Evolutionary conservation across 345 rosid genomes (phyloP).

Genomic region (Brassica carinata): DNA sequence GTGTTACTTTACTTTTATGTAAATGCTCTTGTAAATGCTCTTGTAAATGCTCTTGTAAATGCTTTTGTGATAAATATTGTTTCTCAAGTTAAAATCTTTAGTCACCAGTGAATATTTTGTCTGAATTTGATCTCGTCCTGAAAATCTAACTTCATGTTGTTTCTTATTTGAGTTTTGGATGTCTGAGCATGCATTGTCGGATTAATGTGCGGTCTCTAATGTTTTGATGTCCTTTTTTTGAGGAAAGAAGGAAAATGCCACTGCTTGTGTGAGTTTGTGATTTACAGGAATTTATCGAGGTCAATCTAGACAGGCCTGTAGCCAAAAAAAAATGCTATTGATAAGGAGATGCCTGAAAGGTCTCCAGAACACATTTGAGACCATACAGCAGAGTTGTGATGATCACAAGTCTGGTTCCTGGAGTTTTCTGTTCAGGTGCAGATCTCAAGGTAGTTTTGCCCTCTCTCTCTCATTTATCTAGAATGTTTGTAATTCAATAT

Average conservation of each 20-base stretch:
- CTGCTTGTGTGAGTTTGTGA: constrained; percentile 14
- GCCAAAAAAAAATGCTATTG: constrained; percentile 69
- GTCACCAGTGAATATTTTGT: not conserved
- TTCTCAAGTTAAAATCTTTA: not conserved
- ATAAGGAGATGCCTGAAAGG: constrained; percentile 71
- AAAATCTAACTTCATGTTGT: no score
- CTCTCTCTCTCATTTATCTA: not conserved
- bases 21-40: no score
- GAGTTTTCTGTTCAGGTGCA: constrained; percentile 89
- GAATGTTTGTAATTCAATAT: not conserved
- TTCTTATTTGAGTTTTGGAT: no score
- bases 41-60: no score
- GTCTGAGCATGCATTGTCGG: not conserved
- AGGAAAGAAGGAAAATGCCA: not conserved
- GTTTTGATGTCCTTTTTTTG: not conserved
- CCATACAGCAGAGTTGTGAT: constrained; percentile 59
- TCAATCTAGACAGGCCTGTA: constrained; percentile 66
- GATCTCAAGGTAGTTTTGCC: constrained; percentile 62
- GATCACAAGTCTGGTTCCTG: constrained; percentile 74
- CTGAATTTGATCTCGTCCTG: not conserved
- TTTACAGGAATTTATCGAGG: constrained; percentile 73
- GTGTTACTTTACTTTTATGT: not conserved
- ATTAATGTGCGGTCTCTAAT: not conserved
- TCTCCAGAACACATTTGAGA: constrained; percentile 57
- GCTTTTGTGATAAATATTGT: not conserved